phyloP scores from a whole-genome alignment of 2,329 filamentous ascomycete species.

The Apiospora hydei region DNA sequence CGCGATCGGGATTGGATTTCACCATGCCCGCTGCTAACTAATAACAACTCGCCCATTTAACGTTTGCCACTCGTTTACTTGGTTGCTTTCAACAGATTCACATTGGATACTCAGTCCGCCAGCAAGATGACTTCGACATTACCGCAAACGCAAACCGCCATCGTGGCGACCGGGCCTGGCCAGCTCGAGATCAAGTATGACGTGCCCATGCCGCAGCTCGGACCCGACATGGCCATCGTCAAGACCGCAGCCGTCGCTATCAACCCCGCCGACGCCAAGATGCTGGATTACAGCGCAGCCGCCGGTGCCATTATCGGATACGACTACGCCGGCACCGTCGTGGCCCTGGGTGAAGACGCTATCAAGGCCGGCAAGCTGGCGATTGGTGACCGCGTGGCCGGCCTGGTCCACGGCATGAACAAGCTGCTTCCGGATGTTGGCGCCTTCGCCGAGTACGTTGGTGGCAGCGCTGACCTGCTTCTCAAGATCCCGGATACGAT shows the following conservation, averaged over 20 bases:
- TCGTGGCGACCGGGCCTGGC: not conserved
- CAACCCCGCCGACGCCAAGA: slow-evolving; percentile 33
- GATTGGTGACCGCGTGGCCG: slow-evolving; percentile 34
- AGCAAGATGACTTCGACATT: not conserved
- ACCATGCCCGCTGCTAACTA: no score
- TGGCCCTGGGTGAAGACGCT: slow-evolving; percentile 29
- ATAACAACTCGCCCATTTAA: no score
- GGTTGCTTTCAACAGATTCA: no score
- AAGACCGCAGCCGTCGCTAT: slow-evolving; percentile 28
- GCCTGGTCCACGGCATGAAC: slow-evolving; percentile 22
- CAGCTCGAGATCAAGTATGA: not conserved
- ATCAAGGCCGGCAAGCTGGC: slow-evolving; percentile 19
- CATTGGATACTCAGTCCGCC: no score
- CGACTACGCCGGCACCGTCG: slow-evolving; percentile 35
- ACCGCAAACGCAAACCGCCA: not conserved
- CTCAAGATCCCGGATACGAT: slow-evolving; percentile 23
- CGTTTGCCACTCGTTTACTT: no score
- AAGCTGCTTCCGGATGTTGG: slow-evolving; percentile 5
- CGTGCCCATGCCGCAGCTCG: slow-evolving; percentile 20
- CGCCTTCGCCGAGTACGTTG: slow-evolving; percentile 26
- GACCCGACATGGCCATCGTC: slow-evolving; percentile 27
- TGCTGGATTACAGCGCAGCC: slow-evolving; percentile 24
- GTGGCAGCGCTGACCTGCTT: not conserved
- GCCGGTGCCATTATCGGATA: slow-evolving; percentile 32
- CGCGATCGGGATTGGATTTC: no score